Base-by-base conservation (phyloP, 176 grass and related monocot species). In the Aegilops longissima region DNA sequence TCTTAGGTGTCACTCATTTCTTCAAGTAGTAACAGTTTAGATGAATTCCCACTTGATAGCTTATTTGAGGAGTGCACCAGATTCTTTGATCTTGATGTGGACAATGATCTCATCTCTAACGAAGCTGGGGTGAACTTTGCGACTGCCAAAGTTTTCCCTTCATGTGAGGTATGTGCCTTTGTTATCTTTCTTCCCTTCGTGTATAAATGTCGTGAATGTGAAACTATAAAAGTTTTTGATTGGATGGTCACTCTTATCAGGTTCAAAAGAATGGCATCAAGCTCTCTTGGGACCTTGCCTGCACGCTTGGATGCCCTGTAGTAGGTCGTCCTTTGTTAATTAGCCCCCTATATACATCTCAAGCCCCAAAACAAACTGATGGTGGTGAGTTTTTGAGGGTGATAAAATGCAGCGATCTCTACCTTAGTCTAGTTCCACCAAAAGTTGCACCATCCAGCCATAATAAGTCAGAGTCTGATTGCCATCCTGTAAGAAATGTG, bases 241-340 rank as follows among this genome's bases (percentile, higher is more conserved):
- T 81, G 23, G 59, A 84, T 69, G 35, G 18, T 66, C 44, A 52
- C 24, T 31, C 42, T 87, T 80, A 68, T 49, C 82, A 98, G 96
- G 92, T 93, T 82, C 62, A 89, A 66, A 98, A 96, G 91, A 87
- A 91, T 90, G 92, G 29, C 38, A 88, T 95, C 61, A 92, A 88
- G 87, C 86, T 98, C 45, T 95, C 96, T 54, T 98, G 96, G 96
- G 92, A 88, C 42, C 90, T 98, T 86, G 86, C 93, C 64, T 95
- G 90, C 87, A 86, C 81, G 20, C 76, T 95, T 58, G 93, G 93
- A 77, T 88, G 79, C 75, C 92, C 88, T 86, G 88, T 49, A 74
- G 21, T 84, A 31, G 92, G 93, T 24, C 82, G 52, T 76, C 72
- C 75, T 36, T 80, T 94, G 84, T 88, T 96, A 83, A 86, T 98